Evolutionary conservation across 495 filamentous ascomycete species (phyloP).

Genomic region (Penicillium riverlandense): DNA sequence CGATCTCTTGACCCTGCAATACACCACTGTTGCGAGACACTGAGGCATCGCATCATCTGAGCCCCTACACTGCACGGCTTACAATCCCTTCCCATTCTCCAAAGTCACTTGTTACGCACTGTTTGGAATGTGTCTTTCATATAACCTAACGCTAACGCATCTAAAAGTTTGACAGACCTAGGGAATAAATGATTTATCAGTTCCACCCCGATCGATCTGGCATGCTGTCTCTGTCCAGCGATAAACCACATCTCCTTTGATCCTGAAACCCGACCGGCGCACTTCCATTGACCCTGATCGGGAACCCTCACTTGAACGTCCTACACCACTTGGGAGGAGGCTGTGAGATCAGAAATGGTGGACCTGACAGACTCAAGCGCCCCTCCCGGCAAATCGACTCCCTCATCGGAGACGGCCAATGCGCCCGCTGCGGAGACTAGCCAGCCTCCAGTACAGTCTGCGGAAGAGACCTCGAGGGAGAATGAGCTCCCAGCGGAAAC

Average conservation of each 20-base stretch:
- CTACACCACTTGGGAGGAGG: background rate
- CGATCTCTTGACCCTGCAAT: too few relatives aligned
- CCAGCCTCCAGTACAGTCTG: constrained; percentile 2
- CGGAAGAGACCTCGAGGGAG: constrained; percentile 4
- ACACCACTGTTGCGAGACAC: too few relatives aligned
- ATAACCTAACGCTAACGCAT: constrained; percentile 9
- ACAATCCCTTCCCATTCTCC: too few relatives aligned
- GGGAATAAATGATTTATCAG: constrained; percentile 24
- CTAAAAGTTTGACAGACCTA: constrained; percentile 5
- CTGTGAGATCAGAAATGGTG: constrained; percentile 20
- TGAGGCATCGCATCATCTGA: too few relatives aligned
- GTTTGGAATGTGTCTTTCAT: background rate
- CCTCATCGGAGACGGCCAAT: constrained; percentile 15
- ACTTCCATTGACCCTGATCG: too few relatives aligned
- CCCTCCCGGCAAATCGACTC: constrained; percentile 22
- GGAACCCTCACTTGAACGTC: too few relatives aligned
- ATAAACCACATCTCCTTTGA: constrained; percentile 20
- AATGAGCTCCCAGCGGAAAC: background rate
- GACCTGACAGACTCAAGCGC: constrained; percentile 26
- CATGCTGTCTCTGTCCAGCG: constrained; percentile 18
- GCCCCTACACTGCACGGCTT: too few relatives aligned
- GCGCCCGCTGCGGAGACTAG: constrained; percentile 10
- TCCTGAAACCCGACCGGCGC: constrained; percentile 7
- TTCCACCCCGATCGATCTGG: constrained; percentile 15
- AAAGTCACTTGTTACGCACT: background rate